Evolutionary conservation across 495 filamentous ascomycete genomes (phyloP).

Genomic region (Penicillium silybi): DNA sequence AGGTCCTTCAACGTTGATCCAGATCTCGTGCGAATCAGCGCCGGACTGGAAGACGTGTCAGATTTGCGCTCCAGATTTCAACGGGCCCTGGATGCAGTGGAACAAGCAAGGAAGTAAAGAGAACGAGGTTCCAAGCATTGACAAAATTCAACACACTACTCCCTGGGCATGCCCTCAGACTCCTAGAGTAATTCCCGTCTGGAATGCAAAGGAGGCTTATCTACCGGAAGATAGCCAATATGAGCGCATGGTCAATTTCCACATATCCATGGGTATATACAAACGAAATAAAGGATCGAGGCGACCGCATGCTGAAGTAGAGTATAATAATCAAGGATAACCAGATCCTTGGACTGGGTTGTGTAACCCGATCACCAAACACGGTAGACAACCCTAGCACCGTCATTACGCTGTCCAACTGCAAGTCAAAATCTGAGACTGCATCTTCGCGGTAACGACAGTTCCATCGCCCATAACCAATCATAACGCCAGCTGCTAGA

Average conservation of each 20-base stretch:
- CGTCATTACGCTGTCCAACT: constrained; percentile 1
- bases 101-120: constrained; percentile 14
- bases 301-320: constrained; percentile 2
- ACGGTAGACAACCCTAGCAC: constrained; percentile 1
- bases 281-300: background rate
- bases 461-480: background rate
- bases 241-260: background rate
- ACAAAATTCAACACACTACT: constrained; percentile 1
- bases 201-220: background rate
- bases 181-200: background rate
- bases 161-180: background rate
- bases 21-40: constrained; percentile 78
- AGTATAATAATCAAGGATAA: constrained; percentile 13
- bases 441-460: background rate
- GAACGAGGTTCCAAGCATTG: background rate
- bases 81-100: constrained; percentile 45
- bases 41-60: constrained; percentile 77
- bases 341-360: constrained; percentile 16
- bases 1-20: constrained; percentile 72
- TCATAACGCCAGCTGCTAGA: background rate
- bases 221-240: background rate
- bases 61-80: constrained; percentile 51
- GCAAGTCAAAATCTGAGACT: background rate
- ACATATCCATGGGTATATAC: background rate
- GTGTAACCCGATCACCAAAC: constrained; percentile 6